A percentile compares a stretch with the other conserved stretches of the same genome.
Evolutionary conservation across 495 filamentous ascomycete species (phyloP).

Genomic region (Talaromyces proteolyticus): DNA sequence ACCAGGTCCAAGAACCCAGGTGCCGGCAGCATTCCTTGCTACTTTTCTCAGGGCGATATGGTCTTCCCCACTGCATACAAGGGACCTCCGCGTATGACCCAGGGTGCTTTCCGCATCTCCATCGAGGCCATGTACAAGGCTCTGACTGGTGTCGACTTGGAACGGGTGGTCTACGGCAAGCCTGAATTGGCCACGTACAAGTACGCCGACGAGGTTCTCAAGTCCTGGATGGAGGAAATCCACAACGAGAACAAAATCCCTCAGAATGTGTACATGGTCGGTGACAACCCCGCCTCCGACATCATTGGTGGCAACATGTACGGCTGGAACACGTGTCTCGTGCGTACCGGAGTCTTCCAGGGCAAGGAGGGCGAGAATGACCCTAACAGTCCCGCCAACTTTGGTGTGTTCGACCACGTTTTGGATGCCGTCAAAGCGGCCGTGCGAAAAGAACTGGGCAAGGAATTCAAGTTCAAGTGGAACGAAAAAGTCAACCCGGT

Average conservation of each 20-base stretch:
- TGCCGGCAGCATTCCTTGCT: constrained; percentile 64
- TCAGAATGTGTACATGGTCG: constrained; percentile 75
- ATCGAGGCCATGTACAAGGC: constrained; percentile 77
- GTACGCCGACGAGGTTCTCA: constrained; percentile 72
- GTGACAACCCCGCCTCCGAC: constrained; percentile 74
- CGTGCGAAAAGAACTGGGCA: constrained; percentile 49
- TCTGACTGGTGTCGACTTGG: constrained; percentile 64
- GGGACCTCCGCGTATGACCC: constrained; percentile 61
- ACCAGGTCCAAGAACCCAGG: constrained; percentile 65
- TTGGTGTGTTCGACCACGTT: constrained; percentile 52
- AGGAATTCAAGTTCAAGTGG: constrained; percentile 54
- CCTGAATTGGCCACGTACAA: constrained; percentile 75
- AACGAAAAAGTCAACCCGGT: constrained; percentile 59
- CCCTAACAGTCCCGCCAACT: constrained; percentile 49
- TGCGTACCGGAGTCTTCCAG: constrained; percentile 57
- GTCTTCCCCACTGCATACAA: constrained; percentile 75
- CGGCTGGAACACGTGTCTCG: constrained; percentile 73
- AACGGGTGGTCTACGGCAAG: constrained; percentile 83
- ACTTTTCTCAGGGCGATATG: constrained; percentile 71
- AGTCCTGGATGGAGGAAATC: constrained; percentile 69
- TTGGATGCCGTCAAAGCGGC: constrained; percentile 48
- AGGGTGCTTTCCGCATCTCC: constrained; percentile 70
- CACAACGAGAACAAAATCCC: constrained; percentile 67
- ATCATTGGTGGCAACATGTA: constrained; percentile 78
- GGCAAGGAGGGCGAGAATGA: constrained; percentile 48